Evolutionary conservation across 495 filamentous ascomycete genomes (phyloP).

Genomic region (Penicillium cataractarum): DNA sequence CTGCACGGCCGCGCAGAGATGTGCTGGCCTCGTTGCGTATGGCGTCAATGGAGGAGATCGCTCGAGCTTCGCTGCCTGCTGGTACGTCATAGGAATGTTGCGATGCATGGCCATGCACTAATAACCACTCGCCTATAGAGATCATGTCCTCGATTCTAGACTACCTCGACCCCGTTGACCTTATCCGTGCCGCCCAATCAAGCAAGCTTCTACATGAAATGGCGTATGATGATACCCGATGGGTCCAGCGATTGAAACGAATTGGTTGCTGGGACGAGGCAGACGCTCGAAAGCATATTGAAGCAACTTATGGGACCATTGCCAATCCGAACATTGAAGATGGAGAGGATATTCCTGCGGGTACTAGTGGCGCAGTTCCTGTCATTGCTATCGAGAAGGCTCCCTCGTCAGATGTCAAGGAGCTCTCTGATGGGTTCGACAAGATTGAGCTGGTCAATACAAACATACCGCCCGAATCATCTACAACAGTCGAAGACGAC

Average conservation of each 20-base stretch:
- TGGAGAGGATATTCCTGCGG: slow-evolving; percentile 48
- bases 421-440: slow-evolving; percentile 68
- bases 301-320: slow-evolving; percentile 70
- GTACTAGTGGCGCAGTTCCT: slow-evolving; percentile 21
- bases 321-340: slow-evolving; percentile 60
- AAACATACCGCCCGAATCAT: slow-evolving; percentile 17
- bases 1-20: slow-evolving; percentile 54
- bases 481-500: slow-evolving; percentile 31
- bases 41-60: slow-evolving; percentile 74
- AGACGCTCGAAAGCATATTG: slow-evolving; percentile 79
- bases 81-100: slow-evolving; percentile 52
- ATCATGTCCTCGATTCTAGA: slow-evolving; percentile 88
- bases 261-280: slow-evolving; percentile 94
- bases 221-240: slow-evolving; percentile 98
- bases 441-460: slow-evolving; percentile 56
- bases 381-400: slow-evolving; percentile 17
- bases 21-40: slow-evolving; percentile 73
- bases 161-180: slow-evolving; percentile 80
- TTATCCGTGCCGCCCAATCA: slow-evolving; percentile 82
- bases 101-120: background rate
- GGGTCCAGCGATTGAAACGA: slow-evolving; percentile 78
- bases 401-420: slow-evolving; percentile 28
- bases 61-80: slow-evolving; percentile 76
- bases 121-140: slow-evolving; percentile 55
- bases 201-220: slow-evolving; percentile 93